phyloP scores from a whole-genome alignment of 2,329 filamentous ascomycete genomes.

The Ilyonectria destructans region DNA sequence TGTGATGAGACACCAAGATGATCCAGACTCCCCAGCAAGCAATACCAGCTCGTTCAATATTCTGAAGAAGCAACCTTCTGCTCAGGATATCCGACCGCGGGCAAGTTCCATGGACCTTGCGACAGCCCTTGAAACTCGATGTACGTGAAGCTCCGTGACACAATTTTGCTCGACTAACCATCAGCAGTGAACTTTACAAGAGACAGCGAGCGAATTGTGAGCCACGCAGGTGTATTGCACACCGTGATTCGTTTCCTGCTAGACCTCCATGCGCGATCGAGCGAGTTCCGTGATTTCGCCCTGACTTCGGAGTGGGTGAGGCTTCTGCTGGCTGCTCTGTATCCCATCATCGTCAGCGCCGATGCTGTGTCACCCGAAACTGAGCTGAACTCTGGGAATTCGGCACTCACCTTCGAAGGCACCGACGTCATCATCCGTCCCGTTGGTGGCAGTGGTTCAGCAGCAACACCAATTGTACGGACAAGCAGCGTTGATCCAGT shows the following conservation, averaged over 20 bases:
- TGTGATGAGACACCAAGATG: constrained; percentile 74
- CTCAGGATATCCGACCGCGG: constrained; percentile 55
- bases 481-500: constrained; percentile 74
- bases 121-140: constrained; percentile 70
- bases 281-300: constrained; percentile 87
- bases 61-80: constrained; percentile 32
- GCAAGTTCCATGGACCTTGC: constrained; percentile 79
- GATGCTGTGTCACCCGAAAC: constrained; percentile 87
- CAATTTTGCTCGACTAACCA: constrained; percentile 30
- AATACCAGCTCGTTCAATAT: constrained; percentile 25
- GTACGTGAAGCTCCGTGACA: constrained; percentile 57
- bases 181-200: constrained; percentile 49
- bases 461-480: constrained; percentile 80
- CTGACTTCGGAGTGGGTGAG: constrained; percentile 86
- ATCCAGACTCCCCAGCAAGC: constrained; percentile 69
- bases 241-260: constrained; percentile 85
- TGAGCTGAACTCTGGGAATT: constrained; percentile 88
- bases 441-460: constrained; percentile 69
- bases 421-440: constrained; percentile 88
- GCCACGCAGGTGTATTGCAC: constrained; percentile 78
- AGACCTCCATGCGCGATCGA: constrained; percentile 83
- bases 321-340: constrained; percentile 84
- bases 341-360: constrained; percentile 89
- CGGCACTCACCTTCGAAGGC: constrained; percentile 87
- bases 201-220: constrained; percentile 63